A percentile compares a stretch with the other conserved stretches of the same genome.
Evolutionary conservation across 2,329 filamentous ascomycete species (phyloP).

Genomic region (Emergomyces orientalis): DNA sequence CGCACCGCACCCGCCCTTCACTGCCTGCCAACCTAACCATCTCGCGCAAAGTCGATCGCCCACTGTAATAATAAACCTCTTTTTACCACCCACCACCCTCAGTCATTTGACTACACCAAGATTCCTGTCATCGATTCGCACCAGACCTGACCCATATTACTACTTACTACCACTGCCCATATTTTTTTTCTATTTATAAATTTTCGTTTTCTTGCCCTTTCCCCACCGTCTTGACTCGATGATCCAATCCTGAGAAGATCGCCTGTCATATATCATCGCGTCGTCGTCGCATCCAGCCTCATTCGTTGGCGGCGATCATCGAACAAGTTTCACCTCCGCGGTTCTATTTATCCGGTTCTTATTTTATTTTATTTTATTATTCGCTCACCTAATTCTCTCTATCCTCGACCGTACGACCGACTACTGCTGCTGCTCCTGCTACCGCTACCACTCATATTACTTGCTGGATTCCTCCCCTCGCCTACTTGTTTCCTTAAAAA

Average conservation of each 20-base stretch:
- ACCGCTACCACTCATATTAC: background rate
- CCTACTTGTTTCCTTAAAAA: background rate
- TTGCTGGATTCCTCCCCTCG: background rate
- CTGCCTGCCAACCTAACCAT: background rate
- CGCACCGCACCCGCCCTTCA: background rate
- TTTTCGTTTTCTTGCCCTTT: background rate
- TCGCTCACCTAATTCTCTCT: background rate
- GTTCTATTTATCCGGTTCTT: background rate
- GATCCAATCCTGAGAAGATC: background rate
- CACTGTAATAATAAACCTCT: background rate
- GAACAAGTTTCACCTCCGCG: background rate
- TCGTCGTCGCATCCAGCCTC: constrained; percentile 3
- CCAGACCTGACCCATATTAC: background rate
- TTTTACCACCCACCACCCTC: background rate
- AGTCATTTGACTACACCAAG: background rate
- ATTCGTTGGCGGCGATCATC: background rate
- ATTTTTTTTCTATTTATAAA: background rate
- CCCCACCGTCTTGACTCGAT: background rate
- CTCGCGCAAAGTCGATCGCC: background rate
- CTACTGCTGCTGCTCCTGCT: too few species aligned
- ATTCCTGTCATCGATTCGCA: background rate
- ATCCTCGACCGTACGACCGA: background rate
- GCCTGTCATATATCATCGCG: background rate
- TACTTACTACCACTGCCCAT: background rate
- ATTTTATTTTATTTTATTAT: background rate